Evolutionary conservation across 139 green algal genomes (phyloP).

Genomic region (Auxenochlorella protothecoides): DNA sequence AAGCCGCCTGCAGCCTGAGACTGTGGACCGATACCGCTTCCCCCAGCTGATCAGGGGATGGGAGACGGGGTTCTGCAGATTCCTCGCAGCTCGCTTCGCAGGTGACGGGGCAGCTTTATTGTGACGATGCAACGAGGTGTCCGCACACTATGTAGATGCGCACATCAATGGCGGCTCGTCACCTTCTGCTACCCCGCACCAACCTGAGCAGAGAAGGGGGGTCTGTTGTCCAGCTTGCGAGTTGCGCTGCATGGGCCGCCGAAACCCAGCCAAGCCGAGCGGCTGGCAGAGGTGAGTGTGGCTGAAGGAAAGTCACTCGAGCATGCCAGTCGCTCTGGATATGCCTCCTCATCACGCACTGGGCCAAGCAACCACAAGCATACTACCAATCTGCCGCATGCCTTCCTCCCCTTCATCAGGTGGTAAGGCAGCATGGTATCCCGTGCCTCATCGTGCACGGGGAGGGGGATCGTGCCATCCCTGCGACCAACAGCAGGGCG

Average conservation of each 20-base stretch:
- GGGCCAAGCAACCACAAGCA: background rate
- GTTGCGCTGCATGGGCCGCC: constrained; percentile 1
- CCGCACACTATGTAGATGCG: too few species aligned
- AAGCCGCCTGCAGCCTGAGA: constrained; percentile 14
- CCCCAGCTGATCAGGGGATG: constrained; percentile 64
- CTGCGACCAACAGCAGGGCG: too few species aligned
- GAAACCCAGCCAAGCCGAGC: constrained; percentile 26
- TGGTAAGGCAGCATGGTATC: constrained; percentile 7
- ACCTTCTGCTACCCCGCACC: constrained; percentile 1
- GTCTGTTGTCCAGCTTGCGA: background rate
- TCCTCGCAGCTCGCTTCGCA: constrained; percentile 40
- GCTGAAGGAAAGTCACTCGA: background rate
- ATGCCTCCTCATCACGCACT: background rate
- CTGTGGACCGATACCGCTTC: constrained; percentile 62
- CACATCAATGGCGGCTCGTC: background rate
- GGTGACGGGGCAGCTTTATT: constrained; percentile 9
- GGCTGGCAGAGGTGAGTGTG: constrained; percentile 19
- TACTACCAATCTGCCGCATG: too few species aligned
- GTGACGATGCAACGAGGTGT: too few species aligned
- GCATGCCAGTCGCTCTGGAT: background rate
- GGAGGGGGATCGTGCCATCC: too few species aligned
- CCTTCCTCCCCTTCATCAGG: background rate
- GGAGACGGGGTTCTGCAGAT: constrained; percentile 58
- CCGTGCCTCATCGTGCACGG: constrained; percentile 69
- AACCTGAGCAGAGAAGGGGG: constrained; percentile 6